These are phyloP conservation scores for Dendrobium officinale DNA, from an alignment of 106 monocot species.

Conservation along the genomic window DNA sequence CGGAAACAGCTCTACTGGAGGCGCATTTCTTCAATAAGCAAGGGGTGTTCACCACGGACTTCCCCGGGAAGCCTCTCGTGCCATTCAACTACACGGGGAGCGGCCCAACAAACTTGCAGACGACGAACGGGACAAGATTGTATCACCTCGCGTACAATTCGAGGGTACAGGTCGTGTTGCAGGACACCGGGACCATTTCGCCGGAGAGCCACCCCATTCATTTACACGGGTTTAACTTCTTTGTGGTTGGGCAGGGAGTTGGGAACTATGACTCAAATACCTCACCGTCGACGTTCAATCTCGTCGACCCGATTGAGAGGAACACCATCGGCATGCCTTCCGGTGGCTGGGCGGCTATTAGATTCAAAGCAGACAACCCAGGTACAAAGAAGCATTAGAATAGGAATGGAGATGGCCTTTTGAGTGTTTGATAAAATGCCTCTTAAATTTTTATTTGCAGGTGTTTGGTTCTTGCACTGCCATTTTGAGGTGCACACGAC, in stretches of 20 bases:
- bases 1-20: constrained; percentile 39
- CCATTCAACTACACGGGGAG: constrained; percentile 28
- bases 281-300: constrained; percentile 44
- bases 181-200: constrained; percentile 50
- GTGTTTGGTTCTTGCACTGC: constrained; percentile 66
- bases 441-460: constrained; percentile 13
- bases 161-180: constrained; percentile 66
- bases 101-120: constrained; percentile 21
- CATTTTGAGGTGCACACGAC: constrained; percentile 62
- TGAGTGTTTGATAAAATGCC: constrained; percentile 3
- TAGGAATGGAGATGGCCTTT: not conserved
- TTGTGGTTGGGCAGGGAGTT: constrained; percentile 54
- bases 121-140: constrained; percentile 33
- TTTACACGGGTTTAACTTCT: constrained; percentile 78
- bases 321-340: constrained; percentile 64
- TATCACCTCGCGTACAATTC: constrained; percentile 47
- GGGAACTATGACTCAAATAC: constrained; percentile 48
- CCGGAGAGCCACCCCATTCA: constrained; percentile 76
- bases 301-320: constrained; percentile 63
- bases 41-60: constrained; percentile 40
- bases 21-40: constrained; percentile 46
- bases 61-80: constrained; percentile 31
- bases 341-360: constrained; percentile 64
- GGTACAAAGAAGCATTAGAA: constrained; percentile 18
- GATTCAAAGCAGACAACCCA: constrained; percentile 73